Conservation (phyloP, 2,329 filamentous ascomycete species). For the Neofusicoccum ribis region DNA sequence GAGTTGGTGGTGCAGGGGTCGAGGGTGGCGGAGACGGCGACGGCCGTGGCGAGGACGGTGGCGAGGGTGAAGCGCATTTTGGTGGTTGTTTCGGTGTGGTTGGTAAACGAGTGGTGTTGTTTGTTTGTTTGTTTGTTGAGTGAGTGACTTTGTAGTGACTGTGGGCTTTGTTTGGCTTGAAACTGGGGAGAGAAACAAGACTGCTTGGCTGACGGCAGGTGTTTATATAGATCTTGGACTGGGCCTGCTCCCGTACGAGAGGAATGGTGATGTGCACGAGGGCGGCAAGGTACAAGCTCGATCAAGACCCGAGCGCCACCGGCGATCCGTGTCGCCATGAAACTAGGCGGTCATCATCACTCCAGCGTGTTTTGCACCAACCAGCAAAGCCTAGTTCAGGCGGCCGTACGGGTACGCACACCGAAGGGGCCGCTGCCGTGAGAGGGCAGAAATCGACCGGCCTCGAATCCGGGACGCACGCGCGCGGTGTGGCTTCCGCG, state of each 20-base stretch:
- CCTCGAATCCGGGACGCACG: not conserved
- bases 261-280: not conserved
- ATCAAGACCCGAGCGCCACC: not conserved
- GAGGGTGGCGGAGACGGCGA: constrained; percentile 34
- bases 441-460: not conserved
- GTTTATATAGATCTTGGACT: constrained; percentile 3
- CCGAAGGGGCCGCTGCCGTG: not conserved
- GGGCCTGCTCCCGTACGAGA: not conserved
- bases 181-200: not conserved
- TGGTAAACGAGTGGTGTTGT: not conserved
- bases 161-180: not conserved
- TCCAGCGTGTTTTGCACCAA: not conserved
- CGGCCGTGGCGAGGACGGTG: constrained; percentile 20
- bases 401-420: not conserved
- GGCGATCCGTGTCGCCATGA: constrained; percentile 2
- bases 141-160: not conserved
- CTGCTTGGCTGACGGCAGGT: not conserved
- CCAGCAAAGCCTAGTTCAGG: not conserved
- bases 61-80: constrained; percentile 16
- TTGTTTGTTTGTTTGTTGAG: not conserved
- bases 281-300: not conserved
- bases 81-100: not conserved
- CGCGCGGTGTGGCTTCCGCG: not conserved
- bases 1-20: constrained; percentile 40
- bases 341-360: not conserved